Percentiles rank a stretch among this genome's conserved stretches.
These are phyloP conservation scores for Cucurbita ficifolia DNA, from an alignment of 306 rosid genomes.

Conservation along the genomic window DNA sequence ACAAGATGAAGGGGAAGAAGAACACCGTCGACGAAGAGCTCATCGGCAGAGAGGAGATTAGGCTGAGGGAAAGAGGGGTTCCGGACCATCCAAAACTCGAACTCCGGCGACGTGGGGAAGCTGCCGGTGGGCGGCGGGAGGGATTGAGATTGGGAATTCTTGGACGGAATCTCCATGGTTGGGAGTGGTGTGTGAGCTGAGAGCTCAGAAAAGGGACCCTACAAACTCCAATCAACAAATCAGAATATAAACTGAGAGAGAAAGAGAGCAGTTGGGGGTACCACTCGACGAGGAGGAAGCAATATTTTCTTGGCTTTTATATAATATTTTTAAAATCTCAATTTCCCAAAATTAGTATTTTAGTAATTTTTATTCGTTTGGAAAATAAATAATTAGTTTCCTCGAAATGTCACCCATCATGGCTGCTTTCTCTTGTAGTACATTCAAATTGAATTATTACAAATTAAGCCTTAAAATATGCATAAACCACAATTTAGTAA, in stretches of 20 bases:
- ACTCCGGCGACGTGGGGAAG: constrained; percentile 66
- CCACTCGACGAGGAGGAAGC: neutral
- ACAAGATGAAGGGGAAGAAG: constrained; percentile 64
- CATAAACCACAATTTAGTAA: neutral
- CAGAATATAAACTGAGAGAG: neutral
- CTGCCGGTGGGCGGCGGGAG: constrained; percentile 14
- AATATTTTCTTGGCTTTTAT: neutral
- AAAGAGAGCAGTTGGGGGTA: constrained; percentile 13
- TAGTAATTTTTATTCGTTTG: no score
- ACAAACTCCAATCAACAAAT: constrained; percentile 17
- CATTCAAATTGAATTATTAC: no score
- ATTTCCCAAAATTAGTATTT: neutral
- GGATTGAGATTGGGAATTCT: constrained; percentile 13
- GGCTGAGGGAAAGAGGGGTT: constrained; percentile 73
- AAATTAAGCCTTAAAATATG: no score
- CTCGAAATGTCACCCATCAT: no score
- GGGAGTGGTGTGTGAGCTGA: constrained; percentile 2
- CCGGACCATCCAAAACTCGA: constrained; percentile 91
- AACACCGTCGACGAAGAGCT: constrained; percentile 78
- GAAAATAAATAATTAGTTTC: no score
- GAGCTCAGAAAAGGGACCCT: constrained; percentile 12
- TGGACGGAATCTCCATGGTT: no score
- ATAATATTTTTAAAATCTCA: neutral
- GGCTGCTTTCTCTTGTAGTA: no score
- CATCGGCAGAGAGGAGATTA: constrained; percentile 72